Conservation (phyloP, 768 basidiomycete species). For the Boletus pseudopeckii region DNA sequence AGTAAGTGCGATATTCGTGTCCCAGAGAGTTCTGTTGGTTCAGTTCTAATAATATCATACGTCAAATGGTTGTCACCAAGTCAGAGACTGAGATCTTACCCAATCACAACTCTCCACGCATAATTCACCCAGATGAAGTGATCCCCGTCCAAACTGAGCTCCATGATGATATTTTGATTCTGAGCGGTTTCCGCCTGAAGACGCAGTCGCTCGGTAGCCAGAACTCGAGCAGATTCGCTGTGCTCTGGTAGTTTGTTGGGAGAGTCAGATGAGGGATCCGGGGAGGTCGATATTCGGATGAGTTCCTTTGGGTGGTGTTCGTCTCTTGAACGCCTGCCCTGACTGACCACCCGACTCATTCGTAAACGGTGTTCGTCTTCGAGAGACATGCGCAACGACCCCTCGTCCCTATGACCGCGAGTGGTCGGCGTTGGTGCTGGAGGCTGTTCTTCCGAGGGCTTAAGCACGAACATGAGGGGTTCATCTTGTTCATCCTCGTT, state of each 20-base stretch:
- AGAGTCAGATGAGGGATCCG: slow-evolving; percentile 34
- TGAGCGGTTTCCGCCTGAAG: slow-evolving; percentile 93
- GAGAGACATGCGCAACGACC: slow-evolving; percentile 35
- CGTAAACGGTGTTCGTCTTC: slow-evolving; percentile 41
- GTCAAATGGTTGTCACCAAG: slow-evolving; percentile 6
- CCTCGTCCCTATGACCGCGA: slow-evolving; percentile 32
- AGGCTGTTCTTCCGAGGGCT: slow-evolving; percentile 67
- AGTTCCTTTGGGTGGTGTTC: slow-evolving; percentile 52
- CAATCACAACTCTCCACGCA: slow-evolving; percentile 89
- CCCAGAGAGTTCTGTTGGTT: slow-evolving; percentile 75
- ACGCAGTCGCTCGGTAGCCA: slow-evolving; percentile 84
- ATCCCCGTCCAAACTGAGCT: slow-evolving; percentile 90
- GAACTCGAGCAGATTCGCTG: slow-evolving; percentile 74
- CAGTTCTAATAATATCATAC: slow-evolving; percentile 50
- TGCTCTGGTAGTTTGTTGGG: slow-evolving; percentile 53
- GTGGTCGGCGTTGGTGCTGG: slow-evolving; percentile 39
- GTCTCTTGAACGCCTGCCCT: slow-evolving; percentile 54
- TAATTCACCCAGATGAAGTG: slow-evolving; percentile 96
- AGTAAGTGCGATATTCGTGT: slow-evolving; percentile 80
- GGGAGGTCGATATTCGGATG: slow-evolving; percentile 35
- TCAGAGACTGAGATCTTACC: slow-evolving; percentile 47
- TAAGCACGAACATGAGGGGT: slow-evolving; percentile 89
- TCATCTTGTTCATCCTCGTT: slow-evolving; percentile 88
- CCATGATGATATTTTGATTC: slow-evolving; percentile 94
- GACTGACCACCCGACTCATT: slow-evolving; percentile 46